A percentile compares a stretch with the other conserved stretches of the same genome.
Conservation (phyloP, 1,284 basidiomycete genomes). For the Fomes fomentarius region DNA sequence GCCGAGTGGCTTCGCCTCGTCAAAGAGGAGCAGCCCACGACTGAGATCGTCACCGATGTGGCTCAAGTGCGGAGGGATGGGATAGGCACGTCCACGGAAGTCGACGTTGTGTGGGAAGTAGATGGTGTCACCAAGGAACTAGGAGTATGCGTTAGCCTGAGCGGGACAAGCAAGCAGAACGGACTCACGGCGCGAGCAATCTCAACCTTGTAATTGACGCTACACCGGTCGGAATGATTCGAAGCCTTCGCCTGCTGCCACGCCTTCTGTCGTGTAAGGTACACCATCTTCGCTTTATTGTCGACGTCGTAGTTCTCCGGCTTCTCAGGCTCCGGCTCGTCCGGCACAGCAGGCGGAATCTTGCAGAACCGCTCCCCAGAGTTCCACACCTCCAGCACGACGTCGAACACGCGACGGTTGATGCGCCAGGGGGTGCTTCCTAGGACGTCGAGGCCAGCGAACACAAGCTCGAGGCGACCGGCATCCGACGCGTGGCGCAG, state of each 20-base stretch:
- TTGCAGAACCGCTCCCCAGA: slow-evolving; percentile 74
- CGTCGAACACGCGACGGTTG: slow-evolving; percentile 78
- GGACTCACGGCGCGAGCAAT: slow-evolving; percentile 90
- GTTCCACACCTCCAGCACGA: slow-evolving; percentile 86
- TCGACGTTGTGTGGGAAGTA: slow-evolving; percentile 98
- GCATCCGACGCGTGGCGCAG: slow-evolving; percentile 76
- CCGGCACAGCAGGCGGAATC: slow-evolving; percentile 71
- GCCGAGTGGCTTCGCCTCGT: slow-evolving; percentile 80
- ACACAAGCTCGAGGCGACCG: slow-evolving; percentile 85
- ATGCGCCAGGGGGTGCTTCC: slow-evolving; percentile 92
- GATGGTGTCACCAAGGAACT: slow-evolving; percentile 85
- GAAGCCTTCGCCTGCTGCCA: slow-evolving; percentile 71
- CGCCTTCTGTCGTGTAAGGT: slow-evolving; percentile 61
- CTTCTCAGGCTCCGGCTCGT: slow-evolving; percentile 65
- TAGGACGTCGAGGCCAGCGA: slow-evolving; percentile 89
- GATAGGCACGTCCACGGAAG: slow-evolving; percentile 97
- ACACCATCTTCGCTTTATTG: slow-evolving; percentile 64
- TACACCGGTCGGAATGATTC: slow-evolving; percentile 91
- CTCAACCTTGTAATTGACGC: slow-evolving; percentile 96
- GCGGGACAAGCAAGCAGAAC: slow-evolving; percentile 1
- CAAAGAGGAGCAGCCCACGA: slow-evolving; percentile 89
- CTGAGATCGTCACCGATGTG: slow-evolving; percentile 97
- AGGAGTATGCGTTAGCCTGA: not conserved
- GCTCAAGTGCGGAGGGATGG: slow-evolving; percentile 94
- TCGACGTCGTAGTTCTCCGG: slow-evolving; percentile 70